phyloP scores from a whole-genome alignment of 495 filamentous ascomycete genomes.

The Daldinia grandis region DNA sequence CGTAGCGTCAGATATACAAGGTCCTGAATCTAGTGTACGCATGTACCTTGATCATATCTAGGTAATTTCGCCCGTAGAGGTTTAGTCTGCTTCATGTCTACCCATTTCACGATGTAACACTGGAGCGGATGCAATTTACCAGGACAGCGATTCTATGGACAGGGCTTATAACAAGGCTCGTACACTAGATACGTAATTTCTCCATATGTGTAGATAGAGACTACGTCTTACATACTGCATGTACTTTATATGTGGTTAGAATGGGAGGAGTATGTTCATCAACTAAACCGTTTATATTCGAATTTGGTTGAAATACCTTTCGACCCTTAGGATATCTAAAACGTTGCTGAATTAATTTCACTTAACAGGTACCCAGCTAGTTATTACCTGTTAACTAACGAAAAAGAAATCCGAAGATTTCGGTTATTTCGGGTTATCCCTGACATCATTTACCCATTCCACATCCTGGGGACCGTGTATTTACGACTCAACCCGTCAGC shows the following conservation, averaged over 20 bases:
- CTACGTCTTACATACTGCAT: neutral
- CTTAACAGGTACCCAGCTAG: no score
- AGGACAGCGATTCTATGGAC: slow-evolving; percentile 5
- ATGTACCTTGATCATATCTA: slow-evolving; percentile 27
- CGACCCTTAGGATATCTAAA: slow-evolving; percentile 21
- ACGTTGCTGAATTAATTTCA: slow-evolving; percentile 20
- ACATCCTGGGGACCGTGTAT: neutral
- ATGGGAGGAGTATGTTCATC: neutral
- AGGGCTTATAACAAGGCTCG: neutral
- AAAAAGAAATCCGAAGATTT: slow-evolving; percentile 8
- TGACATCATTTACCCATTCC: neutral
- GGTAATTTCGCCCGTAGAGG: slow-evolving; percentile 9
- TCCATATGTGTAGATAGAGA: neutral
- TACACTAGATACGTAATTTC: neutral
- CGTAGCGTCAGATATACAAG: slow-evolving; percentile 30
- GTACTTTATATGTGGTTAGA: slow-evolving; percentile 1
- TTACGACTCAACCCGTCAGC: neutral
- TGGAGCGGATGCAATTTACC: slow-evolving; percentile 33
- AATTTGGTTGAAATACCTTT: slow-evolving; percentile 25
- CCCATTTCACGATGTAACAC: slow-evolving; percentile 36
- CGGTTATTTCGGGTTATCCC: slow-evolving; percentile 14
- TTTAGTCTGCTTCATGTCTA: slow-evolving; percentile 21
- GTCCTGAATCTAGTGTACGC: neutral
- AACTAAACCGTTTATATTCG: slow-evolving; percentile 3
- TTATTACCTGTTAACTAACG: no score